Conservation (phyloP, 345 rosid species). For the Erodium maritimum region DNA sequence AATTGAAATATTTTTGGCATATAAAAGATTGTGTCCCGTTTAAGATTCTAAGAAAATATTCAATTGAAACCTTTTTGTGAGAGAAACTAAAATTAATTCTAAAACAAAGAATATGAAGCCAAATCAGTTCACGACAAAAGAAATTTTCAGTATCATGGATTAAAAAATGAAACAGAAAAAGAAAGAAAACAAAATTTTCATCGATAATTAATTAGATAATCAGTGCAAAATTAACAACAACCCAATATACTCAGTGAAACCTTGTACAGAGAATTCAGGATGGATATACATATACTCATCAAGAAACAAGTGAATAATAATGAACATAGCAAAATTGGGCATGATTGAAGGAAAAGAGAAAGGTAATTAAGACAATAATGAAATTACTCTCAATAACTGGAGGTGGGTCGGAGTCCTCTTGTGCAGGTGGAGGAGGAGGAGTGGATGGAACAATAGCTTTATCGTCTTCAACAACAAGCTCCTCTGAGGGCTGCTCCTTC, state of each 20-base stretch:
- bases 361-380: too few species aligned
- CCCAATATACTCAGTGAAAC: too few species aligned
- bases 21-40: neutral
- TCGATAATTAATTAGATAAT: too few species aligned
- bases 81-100: too few species aligned
- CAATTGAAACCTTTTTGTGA: neutral
- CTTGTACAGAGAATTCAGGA: too few species aligned
- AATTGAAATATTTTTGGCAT: too few species aligned
- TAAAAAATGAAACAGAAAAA: too few species aligned
- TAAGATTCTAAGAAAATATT: neutral
- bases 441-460: conserved; percentile 24
- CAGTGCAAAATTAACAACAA: neutral
- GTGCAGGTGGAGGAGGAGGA: conserved; percentile 15
- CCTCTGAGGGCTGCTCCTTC: conserved; percentile 12
- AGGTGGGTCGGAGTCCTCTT: conserved; percentile 23
- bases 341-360: too few species aligned
- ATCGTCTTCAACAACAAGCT: conserved; percentile 23
- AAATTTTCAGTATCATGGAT: neutral
- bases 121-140: neutral
- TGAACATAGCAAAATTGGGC: too few species aligned
- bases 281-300: too few species aligned
- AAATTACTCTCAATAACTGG: conserved; percentile 24
- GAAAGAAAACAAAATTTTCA: too few species aligned
- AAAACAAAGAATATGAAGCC: neutral
- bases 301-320: neutral